Evolutionary conservation across 192 early-diverging fungal genomes (phyloP).

Genomic region (Mycoemilia scoparia): DNA sequence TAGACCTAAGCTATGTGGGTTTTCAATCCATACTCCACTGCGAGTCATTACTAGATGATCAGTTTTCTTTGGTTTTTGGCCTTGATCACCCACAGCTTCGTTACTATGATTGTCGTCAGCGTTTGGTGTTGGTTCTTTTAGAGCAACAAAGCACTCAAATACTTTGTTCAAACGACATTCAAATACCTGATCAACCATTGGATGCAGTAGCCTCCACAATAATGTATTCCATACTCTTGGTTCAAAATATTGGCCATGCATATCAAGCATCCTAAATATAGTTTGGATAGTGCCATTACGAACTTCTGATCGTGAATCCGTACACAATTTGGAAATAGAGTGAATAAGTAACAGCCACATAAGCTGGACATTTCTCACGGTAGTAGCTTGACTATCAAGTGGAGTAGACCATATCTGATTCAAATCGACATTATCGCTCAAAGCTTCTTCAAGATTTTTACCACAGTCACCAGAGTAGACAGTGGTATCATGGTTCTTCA

Average conservation of each 20-base stretch:
- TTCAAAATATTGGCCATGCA: conserved; percentile 62
- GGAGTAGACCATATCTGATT: background rate
- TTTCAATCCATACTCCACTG: conserved; percentile 22
- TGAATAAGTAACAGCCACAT: conserved; percentile 84
- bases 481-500: conserved; percentile 16
- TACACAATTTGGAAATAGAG: conserved; percentile 62
- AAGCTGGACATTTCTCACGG: conserved; percentile 12
- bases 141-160: conserved; percentile 2
- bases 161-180: conserved; percentile 7
- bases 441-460: background rate
- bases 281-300: conserved; percentile 89
- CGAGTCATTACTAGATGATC: conserved; percentile 4
- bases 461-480: background rate
- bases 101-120: no score
- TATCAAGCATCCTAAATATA: conserved; percentile 77
- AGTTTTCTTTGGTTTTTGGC: background rate
- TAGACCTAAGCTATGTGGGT: conserved; percentile 9
- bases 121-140: conserved; percentile 2
- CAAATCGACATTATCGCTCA: background rate
- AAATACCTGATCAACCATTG: conserved; percentile 28
- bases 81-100: no score
- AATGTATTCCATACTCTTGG: conserved; percentile 62
- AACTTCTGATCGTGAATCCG: conserved; percentile 76
- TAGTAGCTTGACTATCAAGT: background rate
- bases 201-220: conserved; percentile 74